A percentile compares a stretch with the other conserved stretches of the same genome.
Evolutionary conservation across 768 basidiomycete genomes (phyloP).

Genomic region (Boletus reticuloceps): DNA sequence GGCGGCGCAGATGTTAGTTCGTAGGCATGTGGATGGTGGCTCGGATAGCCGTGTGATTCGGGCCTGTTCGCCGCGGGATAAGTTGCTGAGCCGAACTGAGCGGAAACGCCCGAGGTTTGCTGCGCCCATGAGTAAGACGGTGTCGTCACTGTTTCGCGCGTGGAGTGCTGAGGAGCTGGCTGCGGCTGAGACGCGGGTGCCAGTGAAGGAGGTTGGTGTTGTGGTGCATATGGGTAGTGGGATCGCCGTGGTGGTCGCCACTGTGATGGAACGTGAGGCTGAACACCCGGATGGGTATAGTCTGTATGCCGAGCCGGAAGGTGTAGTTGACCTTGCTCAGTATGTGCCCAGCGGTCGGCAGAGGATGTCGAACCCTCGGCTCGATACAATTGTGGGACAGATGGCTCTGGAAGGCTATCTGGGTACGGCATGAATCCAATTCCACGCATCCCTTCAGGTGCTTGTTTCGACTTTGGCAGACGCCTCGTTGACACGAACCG

Average conservation of each 20-base stretch:
- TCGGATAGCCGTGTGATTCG: conserved; percentile 6
- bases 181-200: conserved; percentile 1
- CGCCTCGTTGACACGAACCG: conserved; percentile 54
- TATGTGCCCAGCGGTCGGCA: conserved; percentile 12
- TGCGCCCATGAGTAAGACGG: conserved; percentile 17
- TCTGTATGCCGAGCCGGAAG: conserved; percentile 4
- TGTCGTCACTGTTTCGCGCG: conserved; percentile 17
- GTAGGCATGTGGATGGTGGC: conserved; percentile 20
- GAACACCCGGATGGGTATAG: conserved; percentile 4
- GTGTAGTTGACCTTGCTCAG: conserved; percentile 15
- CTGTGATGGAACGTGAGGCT: conserved; percentile 12
- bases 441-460: conserved; percentile 3
- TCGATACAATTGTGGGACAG: conserved; percentile 12
- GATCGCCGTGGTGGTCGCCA: conserved; percentile 30
- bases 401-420: background rate
- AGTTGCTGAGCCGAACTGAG: conserved; percentile 3
- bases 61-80: conserved; percentile 11
- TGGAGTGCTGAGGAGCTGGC: conserved; percentile 11
- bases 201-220: conserved; percentile 10
- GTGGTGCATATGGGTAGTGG: conserved; percentile 27
- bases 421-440: background rate
- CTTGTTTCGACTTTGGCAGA: conserved; percentile 21
- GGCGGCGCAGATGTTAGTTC: conserved; percentile 6
- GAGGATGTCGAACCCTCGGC: conserved; percentile 13
- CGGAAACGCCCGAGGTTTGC: conserved; percentile 1